Percentiles rank a stretch among this genome's conserved stretches.
These are phyloP conservation scores for Eimeria brunetti DNA, from an alignment of 169 alveolate species.

Conservation along the genomic window DNA sequence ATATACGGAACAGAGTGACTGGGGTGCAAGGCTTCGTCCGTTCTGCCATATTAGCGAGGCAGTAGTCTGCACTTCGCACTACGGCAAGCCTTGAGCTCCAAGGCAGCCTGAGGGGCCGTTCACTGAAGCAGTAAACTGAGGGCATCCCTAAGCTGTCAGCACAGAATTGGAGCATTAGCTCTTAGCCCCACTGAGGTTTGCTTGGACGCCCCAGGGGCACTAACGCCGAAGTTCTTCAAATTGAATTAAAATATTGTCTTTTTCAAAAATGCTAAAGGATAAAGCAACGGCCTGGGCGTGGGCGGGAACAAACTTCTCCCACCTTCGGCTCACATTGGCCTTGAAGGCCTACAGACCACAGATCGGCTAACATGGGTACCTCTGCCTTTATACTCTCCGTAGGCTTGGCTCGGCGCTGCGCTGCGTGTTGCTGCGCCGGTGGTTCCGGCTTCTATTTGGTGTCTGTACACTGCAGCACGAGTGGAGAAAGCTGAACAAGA, in stretches of 20 bases:
- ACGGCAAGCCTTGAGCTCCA: neutral
- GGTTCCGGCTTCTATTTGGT: neutral
- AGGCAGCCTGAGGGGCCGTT: neutral
- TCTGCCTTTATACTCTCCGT: neutral
- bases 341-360: neutral
- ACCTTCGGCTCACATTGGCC: slow-evolving; percentile 28
- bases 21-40: neutral
- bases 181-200: neutral
- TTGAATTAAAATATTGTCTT: neutral
- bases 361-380: neutral
- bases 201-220: neutral
- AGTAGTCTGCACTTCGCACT: neutral
- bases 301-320: slow-evolving; percentile 9
- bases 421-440: neutral
- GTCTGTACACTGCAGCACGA: slow-evolving; percentile 34
- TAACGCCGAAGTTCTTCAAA: neutral
- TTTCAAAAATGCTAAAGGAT: neutral
- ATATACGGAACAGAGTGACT: neutral
- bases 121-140: neutral
- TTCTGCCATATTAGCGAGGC: neutral
- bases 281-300: neutral
- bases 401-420: neutral
- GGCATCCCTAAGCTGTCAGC: neutral
- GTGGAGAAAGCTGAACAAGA: neutral
- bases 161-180: neutral